A percentile compares a stretch with the other conserved stretches of the same genome.
Conservation (phyloP, 306 rosid species). For the Nissolia schottii region DNA sequence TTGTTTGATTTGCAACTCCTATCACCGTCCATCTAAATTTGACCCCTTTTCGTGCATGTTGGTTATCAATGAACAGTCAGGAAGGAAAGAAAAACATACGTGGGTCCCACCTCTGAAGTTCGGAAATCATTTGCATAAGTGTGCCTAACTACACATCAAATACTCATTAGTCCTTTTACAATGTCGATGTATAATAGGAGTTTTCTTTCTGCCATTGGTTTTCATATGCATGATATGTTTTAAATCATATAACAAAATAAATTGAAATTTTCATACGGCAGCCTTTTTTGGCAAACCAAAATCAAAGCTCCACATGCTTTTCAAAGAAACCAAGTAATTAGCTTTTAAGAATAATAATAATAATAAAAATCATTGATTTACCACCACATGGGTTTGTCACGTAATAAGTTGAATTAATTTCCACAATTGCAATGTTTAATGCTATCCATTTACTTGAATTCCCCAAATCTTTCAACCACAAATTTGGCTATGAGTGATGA, state of each 20-base stretch:
- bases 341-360: background rate
- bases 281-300: background rate
- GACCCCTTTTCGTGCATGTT: too few species aligned
- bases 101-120: too few species aligned
- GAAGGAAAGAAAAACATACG: too few species aligned
- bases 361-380: too few species aligned
- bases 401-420: slow-evolving; percentile 24
- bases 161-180: background rate
- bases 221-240: background rate
- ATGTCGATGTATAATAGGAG: background rate
- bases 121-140: background rate
- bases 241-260: background rate
- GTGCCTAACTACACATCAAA: background rate
- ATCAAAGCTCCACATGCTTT: background rate
- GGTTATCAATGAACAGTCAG: too few species aligned
- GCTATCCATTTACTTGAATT: background rate
- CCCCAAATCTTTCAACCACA: background rate
- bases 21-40: too few species aligned
- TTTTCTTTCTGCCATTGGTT: background rate
- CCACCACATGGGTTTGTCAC: background rate
- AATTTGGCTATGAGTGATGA: slow-evolving; percentile 12
- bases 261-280: background rate
- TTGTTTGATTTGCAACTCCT: too few species aligned
- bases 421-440: slow-evolving; percentile 28
- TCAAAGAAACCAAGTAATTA: background rate